Evolutionary conservation across 441 rosid genomes (phyloP).

Genomic region (Gossypium schwendimanii): DNA sequence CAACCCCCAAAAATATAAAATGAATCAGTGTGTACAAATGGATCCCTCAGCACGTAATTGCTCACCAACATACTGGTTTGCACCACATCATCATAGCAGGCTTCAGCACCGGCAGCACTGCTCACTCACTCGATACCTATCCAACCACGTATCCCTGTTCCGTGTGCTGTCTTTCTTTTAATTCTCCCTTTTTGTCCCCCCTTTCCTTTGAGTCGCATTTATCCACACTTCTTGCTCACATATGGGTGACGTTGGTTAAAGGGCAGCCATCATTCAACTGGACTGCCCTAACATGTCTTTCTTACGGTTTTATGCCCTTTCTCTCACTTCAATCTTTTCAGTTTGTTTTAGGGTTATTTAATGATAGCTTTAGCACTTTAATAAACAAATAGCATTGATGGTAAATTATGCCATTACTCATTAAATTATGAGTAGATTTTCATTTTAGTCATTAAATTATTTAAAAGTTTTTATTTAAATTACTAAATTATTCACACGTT

Average conservation of each 20-base stretch:
- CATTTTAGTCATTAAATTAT: too few relatives aligned
- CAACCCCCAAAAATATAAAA: neutral
- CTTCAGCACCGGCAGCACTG: neutral
- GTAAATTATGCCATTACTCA: too few relatives aligned
- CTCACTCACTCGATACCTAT: neutral
- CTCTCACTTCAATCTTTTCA: neutral
- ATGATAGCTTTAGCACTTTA: neutral
- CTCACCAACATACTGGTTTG: slow-evolving; percentile 16
- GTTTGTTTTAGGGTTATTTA: neutral
- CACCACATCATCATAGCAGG: neutral
- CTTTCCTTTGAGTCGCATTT: too few relatives aligned
- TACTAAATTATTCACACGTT: too few relatives aligned
- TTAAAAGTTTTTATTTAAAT: too few relatives aligned
- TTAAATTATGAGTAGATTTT: too few relatives aligned
- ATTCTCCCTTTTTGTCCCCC: too few relatives aligned
- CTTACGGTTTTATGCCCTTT: neutral
- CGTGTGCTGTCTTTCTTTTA: too few relatives aligned
- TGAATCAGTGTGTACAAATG: neutral
- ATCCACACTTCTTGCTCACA: too few relatives aligned
- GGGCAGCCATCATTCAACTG: too few relatives aligned
- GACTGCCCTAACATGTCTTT: neutral
- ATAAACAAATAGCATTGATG: neutral
- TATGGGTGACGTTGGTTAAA: too few relatives aligned
- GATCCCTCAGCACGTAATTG: slow-evolving; percentile 14
- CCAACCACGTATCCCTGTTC: too few relatives aligned